These are phyloP conservation scores for Thermochaetoides dissita DNA, from an alignment of 2,329 filamentous ascomycete genomes.

Conservation along the genomic window DNA sequence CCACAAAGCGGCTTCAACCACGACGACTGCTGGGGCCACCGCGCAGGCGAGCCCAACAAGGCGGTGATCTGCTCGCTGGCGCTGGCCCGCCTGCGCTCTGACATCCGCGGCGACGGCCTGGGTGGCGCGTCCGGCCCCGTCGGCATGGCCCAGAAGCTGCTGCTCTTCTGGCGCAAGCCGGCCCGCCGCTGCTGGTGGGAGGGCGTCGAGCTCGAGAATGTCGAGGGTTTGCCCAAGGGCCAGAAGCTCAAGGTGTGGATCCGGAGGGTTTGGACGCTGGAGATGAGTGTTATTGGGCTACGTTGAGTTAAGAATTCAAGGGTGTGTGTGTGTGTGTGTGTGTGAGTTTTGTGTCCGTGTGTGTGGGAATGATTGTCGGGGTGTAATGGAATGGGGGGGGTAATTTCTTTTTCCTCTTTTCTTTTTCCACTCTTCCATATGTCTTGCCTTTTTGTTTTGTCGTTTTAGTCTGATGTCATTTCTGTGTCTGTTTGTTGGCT, in stretches of 20 bases:
- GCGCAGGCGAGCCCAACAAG: slow-evolving; percentile 95
- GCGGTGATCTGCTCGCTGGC: slow-evolving; percentile 95
- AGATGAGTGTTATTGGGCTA: slow-evolving; percentile 90
- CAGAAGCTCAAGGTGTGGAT: slow-evolving; percentile 91
- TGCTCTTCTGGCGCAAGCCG: slow-evolving; percentile 96
- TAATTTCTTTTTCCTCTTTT: not conserved
- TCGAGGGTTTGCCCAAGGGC: slow-evolving; percentile 57
- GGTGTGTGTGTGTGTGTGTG: no score
- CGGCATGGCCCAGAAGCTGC: slow-evolving; percentile 94
- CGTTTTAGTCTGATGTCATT: not conserved
- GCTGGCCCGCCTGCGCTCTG: slow-evolving; percentile 79
- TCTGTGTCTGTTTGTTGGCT: not conserved
- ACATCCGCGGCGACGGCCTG: slow-evolving; percentile 68
- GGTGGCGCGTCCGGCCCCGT: slow-evolving; percentile 55
- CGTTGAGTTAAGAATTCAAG: slow-evolving; percentile 30
- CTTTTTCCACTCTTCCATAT: not conserved
- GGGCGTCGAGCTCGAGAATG: slow-evolving; percentile 76
- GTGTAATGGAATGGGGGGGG: not conserved
- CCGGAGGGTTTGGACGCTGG: slow-evolving; percentile 89
- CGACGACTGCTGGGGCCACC: slow-evolving; percentile 88
- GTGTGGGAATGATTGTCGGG: no score
- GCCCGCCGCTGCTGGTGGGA: slow-evolving; percentile 98
- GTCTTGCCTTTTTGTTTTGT: not conserved
- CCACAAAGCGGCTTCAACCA: slow-evolving; percentile 76
- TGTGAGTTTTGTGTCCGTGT: no score